These are phyloP conservation scores for Camellia granthamiana DNA, from an alignment of 148 eudicot genomes.

Conservation along the genomic window DNA sequence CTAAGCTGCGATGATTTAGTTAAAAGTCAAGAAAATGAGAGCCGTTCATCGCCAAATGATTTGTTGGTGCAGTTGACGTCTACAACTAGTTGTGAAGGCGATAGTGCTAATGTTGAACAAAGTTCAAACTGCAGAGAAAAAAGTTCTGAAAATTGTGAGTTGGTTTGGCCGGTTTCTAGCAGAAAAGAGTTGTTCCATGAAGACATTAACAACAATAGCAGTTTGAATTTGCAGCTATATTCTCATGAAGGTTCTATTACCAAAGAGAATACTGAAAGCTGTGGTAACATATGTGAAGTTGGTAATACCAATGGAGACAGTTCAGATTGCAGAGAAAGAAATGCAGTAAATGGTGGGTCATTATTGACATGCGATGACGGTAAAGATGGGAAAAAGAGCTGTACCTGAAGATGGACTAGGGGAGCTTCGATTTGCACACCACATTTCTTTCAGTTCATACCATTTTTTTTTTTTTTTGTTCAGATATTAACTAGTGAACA, in stretches of 20 bases:
- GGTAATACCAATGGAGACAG: not conserved
- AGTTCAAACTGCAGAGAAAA: not conserved
- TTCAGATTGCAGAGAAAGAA: not conserved
- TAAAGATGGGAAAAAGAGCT: not conserved
- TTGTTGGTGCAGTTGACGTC: not conserved
- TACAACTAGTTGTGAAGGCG: not conserved
- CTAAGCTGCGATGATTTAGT: not conserved
- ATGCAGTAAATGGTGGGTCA: not conserved
- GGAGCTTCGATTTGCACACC: not conserved
- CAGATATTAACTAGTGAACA: too few relatives aligned
- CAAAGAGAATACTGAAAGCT: slow-evolving; percentile 1
- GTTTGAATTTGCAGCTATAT: slow-evolving; percentile 11
- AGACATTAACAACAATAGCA: not conserved
- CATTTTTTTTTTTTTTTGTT: too few relatives aligned
- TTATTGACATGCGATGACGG: not conserved
- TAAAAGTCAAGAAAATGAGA: not conserved
- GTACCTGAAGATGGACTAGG: not conserved
- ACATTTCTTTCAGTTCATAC: too few relatives aligned
- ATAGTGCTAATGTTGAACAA: not conserved
- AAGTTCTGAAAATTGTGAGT: not conserved
- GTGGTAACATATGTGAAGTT: not conserved
- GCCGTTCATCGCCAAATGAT: not conserved
- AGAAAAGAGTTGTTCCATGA: slow-evolving; percentile 13
- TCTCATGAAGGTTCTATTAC: slow-evolving; percentile 10
- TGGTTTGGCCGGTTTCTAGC: not conserved